phyloP scores from a whole-genome alignment of 2,329 filamentous ascomycete species.

The Nothophoma quercina region DNA sequence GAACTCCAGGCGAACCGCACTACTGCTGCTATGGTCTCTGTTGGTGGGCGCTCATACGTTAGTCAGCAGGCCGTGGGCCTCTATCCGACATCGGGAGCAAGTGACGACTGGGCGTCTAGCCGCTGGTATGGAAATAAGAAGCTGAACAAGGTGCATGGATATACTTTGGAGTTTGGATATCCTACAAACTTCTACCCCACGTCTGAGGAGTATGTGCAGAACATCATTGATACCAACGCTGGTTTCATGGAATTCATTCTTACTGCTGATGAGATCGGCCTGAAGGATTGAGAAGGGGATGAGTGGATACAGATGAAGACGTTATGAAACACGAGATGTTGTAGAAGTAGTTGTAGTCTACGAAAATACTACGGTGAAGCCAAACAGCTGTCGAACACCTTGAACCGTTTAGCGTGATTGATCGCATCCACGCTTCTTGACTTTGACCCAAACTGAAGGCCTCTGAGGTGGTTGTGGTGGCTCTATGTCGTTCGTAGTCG shows the following conservation, averaged over 20 bases:
- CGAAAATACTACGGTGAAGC: not conserved
- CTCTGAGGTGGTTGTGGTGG: not conserved
- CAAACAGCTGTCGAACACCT: not conserved
- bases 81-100: slow-evolving; percentile 49
- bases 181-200: slow-evolving; percentile 53
- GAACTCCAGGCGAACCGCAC: slow-evolving; percentile 42
- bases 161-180: slow-evolving; percentile 53
- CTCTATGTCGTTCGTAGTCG: too few relatives aligned
- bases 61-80: slow-evolving; percentile 47
- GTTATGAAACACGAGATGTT: not conserved
- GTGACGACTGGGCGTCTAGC: slow-evolving; percentile 50
- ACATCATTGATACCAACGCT: slow-evolving; percentile 53
- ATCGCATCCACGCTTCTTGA: not conserved
- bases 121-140: slow-evolving; percentile 47
- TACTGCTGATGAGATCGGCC: slow-evolving; percentile 43
- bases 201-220: slow-evolving; percentile 49
- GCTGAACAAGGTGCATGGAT: slow-evolving; percentile 51
- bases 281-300: slow-evolving; percentile 27
- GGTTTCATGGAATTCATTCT: slow-evolving; percentile 54
- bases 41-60: slow-evolving; percentile 44
- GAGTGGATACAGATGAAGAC: not conserved
- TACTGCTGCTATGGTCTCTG: slow-evolving; percentile 45
- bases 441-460: not conserved
- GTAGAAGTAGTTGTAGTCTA: not conserved
- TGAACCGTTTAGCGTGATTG: too few relatives aligned